These are phyloP conservation scores for Emmonsia crescens DNA, from an alignment of 2,329 filamentous ascomycete genomes.

Conservation along the genomic window DNA sequence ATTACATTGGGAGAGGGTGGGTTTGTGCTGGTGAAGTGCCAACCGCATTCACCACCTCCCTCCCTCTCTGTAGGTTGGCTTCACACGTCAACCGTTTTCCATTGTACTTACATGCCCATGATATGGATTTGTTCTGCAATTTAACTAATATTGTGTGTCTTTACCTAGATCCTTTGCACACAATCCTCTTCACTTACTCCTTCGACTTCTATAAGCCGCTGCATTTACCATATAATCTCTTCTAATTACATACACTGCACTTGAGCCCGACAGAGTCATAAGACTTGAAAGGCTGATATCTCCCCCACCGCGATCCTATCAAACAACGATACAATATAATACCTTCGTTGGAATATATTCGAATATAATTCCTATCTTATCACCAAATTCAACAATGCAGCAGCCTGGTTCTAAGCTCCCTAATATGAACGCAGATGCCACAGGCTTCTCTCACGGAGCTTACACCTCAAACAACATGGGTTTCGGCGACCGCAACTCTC, in stretches of 20 bases:
- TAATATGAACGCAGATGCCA: constrained; percentile 58
- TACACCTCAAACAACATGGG: constrained; percentile 75
- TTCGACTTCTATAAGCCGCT: not conserved
- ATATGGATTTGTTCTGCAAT: not conserved
- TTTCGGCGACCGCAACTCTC: constrained; percentile 77
- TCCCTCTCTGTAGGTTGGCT: not conserved
- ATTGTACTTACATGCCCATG: not conserved
- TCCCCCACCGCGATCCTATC: constrained; percentile 61
- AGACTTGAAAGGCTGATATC: not conserved
- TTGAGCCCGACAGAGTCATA: constrained; percentile 7
- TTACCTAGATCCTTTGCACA: not conserved
- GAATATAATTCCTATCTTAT: constrained; percentile 72
- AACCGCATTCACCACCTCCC: constrained; percentile 1
- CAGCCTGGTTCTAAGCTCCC: constrained; percentile 64
- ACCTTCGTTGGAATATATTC: constrained; percentile 71
- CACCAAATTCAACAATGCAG: constrained; percentile 48
- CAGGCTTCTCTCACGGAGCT: constrained; percentile 84
- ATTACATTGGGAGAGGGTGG: not conserved
- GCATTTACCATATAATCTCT: not conserved
- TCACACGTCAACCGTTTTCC: not conserved
- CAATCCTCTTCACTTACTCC: not conserved
- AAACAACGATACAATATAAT: constrained; percentile 72
- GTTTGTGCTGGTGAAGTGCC: not conserved
- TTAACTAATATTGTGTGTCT: not conserved
- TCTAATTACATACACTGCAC: not conserved